These are phyloP conservation scores for Cinnamomum chago DNA, from an alignment of 164 flowering plant genomes.

Conservation along the genomic window DNA sequence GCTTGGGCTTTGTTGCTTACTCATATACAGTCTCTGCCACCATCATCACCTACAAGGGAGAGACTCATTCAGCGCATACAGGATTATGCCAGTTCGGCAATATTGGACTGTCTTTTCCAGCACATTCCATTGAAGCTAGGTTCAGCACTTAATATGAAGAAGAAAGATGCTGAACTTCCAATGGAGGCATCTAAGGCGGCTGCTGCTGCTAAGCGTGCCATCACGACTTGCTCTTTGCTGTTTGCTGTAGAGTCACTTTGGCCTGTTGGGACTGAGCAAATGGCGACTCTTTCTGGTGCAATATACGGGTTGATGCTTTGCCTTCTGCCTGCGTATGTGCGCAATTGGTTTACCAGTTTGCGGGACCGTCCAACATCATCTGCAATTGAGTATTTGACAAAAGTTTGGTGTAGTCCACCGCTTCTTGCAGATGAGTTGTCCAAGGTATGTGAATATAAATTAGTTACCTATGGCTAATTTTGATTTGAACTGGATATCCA, in stretches of 20 bases:
- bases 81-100: slow-evolving; percentile 50
- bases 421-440: slow-evolving; percentile 76
- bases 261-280: slow-evolving; percentile 53
- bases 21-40: slow-evolving; percentile 60
- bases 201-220: slow-evolving; percentile 63
- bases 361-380: slow-evolving; percentile 76
- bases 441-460: slow-evolving; percentile 47
- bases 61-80: slow-evolving; percentile 67
- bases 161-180: slow-evolving; percentile 64
- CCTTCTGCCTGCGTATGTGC: slow-evolving; percentile 89
- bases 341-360: slow-evolving; percentile 76
- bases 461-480: not conserved
- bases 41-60: slow-evolving; percentile 64
- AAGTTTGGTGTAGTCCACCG: slow-evolving; percentile 82
- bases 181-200: slow-evolving; percentile 51
- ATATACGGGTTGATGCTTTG: slow-evolving; percentile 82
- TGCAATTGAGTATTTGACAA: slow-evolving; percentile 72
- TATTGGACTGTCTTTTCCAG: slow-evolving; percentile 79
- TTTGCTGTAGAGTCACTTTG: slow-evolving; percentile 69
- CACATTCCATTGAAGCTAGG: slow-evolving; percentile 70
- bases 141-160: slow-evolving; percentile 37
- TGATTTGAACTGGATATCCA: not conserved
- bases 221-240: slow-evolving; percentile 54
- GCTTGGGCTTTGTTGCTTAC: slow-evolving; percentile 85
- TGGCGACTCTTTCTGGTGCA: slow-evolving; percentile 87